Conservation (phyloP, 2,329 filamentous ascomycete species). For the Grosmannia huntii region DNA sequence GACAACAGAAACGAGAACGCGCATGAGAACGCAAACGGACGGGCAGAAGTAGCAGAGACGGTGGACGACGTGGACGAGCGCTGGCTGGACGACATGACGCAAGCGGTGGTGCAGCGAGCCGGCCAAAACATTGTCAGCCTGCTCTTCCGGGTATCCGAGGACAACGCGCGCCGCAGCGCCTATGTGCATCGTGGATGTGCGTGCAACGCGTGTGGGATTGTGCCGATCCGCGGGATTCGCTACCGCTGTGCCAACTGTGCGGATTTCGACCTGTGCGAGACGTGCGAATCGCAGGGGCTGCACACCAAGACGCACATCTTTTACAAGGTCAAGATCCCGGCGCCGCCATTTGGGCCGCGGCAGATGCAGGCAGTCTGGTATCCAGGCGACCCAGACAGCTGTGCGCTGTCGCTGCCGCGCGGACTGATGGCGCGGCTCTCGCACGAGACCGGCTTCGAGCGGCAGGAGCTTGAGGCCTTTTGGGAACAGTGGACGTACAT, state of each 20-base stretch:
- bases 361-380: conserved; percentile 79
- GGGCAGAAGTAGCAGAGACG: background rate
- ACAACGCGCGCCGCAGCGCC: conserved; percentile 75
- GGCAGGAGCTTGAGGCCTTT: conserved; percentile 78
- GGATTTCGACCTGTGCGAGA: conserved; percentile 91
- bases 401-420: conserved; percentile 53
- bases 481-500: conserved; percentile 97
- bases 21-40: background rate
- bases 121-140: conserved; percentile 76
- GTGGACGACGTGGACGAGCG: conserved; percentile 28
- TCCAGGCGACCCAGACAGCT: conserved; percentile 68
- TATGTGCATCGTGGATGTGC: conserved; percentile 88
- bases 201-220: conserved; percentile 78
- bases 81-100: conserved; percentile 36
- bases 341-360: conserved; percentile 68
- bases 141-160: conserved; percentile 85
- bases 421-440: conserved; percentile 55
- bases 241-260: conserved; percentile 94
- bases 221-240: conserved; percentile 81
- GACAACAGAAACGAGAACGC: too few relatives aligned
- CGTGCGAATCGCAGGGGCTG: conserved; percentile 66
- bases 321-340: conserved; percentile 87
- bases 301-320: conserved; percentile 91
- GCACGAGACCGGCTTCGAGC: conserved; percentile 65
- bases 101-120: conserved; percentile 31